Evolutionary conservation across 257 asterid species (phyloP).

Genomic region (Cinchona pubescens): DNA sequence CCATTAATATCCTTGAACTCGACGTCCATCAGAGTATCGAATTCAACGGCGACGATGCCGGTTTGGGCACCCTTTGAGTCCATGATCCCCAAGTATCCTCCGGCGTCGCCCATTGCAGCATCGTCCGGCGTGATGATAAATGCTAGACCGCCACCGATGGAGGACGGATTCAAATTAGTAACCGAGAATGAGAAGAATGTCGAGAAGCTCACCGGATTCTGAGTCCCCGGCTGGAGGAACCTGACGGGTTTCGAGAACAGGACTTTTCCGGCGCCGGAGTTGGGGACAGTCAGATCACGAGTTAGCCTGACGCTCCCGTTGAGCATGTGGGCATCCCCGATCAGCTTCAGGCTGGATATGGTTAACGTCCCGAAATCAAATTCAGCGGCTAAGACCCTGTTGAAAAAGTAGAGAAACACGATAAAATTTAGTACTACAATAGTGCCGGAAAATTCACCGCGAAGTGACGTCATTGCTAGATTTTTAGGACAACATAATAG

Average conservation of each 20-base stretch:
- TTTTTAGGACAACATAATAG: slow-evolving; percentile 33
- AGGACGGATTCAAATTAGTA: slow-evolving; percentile 60
- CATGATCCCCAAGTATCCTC: slow-evolving; percentile 60
- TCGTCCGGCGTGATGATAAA: slow-evolving; percentile 67
- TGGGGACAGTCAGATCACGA: slow-evolving; percentile 64
- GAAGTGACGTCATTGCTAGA: slow-evolving; percentile 43
- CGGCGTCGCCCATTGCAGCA: slow-evolving; percentile 60
- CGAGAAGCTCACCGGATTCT: slow-evolving; percentile 50
- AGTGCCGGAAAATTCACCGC: slow-evolving; percentile 25
- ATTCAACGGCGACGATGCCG: slow-evolving; percentile 69
- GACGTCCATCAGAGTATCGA: slow-evolving; percentile 78
- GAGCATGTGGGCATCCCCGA: slow-evolving; percentile 79
- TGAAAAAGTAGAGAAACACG: slow-evolving; percentile 15
- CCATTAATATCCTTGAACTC: slow-evolving; percentile 67
- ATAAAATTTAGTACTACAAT: slow-evolving; percentile 2
- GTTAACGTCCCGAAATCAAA: slow-evolving; percentile 64
- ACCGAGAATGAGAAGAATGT: slow-evolving; percentile 78
- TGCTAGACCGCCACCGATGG: slow-evolving; percentile 85
- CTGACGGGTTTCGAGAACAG: slow-evolving; percentile 61
- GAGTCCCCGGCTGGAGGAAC: slow-evolving; percentile 48
- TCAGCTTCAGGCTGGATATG: slow-evolving; percentile 56
- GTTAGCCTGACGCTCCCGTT: slow-evolving; percentile 67
- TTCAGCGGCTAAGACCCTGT: slow-evolving; percentile 23
- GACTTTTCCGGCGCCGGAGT: slow-evolving; percentile 73
- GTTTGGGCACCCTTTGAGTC: slow-evolving; percentile 41